A percentile compares a stretch with the other conserved stretches of the same genome.
phyloP scores from a whole-genome alignment of 148 eudicot species.

The Nyssa sinensis region DNA sequence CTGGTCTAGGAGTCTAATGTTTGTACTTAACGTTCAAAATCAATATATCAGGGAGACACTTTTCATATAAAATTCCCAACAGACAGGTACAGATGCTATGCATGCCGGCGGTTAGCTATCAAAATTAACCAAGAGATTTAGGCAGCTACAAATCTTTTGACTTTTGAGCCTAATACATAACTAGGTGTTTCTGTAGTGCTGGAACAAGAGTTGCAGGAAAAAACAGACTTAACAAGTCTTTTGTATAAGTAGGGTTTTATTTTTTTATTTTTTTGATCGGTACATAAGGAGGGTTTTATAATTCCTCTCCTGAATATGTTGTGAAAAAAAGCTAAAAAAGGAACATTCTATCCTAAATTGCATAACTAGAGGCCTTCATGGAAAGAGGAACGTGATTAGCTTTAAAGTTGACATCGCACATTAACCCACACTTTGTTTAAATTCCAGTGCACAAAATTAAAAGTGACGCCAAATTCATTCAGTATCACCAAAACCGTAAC shows the following conservation, averaged over 20 bases:
- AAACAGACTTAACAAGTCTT: not conserved
- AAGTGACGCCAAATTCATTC: not conserved
- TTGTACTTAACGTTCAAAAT: not conserved
- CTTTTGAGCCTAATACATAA: no score
- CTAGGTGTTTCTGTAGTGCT: no score
- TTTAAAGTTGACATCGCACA: not conserved
- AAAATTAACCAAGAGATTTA: not conserved
- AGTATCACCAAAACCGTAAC: not conserved
- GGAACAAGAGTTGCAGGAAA: not conserved
- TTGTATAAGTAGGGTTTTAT: no score
- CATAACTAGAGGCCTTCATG: not conserved
- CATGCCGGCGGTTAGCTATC: not conserved
- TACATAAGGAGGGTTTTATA: no score
- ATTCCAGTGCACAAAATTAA: no score
- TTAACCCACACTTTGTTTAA: not conserved
- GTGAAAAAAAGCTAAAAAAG: not conserved
- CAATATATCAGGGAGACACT: not conserved
- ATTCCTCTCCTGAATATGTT: not conserved
- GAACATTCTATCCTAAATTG: not conserved
- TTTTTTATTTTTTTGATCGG: no score
- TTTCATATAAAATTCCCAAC: not conserved
- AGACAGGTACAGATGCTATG: not conserved
- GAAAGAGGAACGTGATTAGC: not conserved
- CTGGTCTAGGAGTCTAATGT: not conserved
- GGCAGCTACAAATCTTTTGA: not conserved